Conservation (phyloP, 2,329 filamentous ascomycete genomes). For the Talaromyces sp. region DNA sequence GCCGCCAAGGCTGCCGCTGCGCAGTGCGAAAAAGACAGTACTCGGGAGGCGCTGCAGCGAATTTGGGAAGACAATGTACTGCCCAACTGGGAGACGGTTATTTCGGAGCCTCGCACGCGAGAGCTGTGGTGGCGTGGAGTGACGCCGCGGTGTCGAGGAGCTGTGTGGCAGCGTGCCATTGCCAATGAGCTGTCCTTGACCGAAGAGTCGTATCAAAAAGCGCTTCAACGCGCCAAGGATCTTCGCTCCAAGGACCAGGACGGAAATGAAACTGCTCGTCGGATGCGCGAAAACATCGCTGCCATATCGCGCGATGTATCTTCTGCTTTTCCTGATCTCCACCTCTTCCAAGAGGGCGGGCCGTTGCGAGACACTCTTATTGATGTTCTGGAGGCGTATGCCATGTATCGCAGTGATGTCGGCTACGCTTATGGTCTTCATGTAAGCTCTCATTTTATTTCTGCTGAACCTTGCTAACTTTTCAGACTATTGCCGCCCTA, state of each 20-base stretch:
- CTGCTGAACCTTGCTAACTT: not conserved
- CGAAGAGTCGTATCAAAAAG: slow-evolving; percentile 51
- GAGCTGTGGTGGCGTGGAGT: slow-evolving; percentile 63
- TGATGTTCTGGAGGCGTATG: slow-evolving; percentile 57
- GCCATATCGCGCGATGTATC: slow-evolving; percentile 50
- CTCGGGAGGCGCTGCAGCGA: slow-evolving; percentile 48
- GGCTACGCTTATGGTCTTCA: slow-evolving; percentile 56
- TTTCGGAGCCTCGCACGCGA: slow-evolving; percentile 49
- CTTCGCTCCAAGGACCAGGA: slow-evolving; percentile 40
- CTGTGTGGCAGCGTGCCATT: slow-evolving; percentile 55
- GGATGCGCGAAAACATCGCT: slow-evolving; percentile 47
- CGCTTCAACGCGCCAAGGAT: slow-evolving; percentile 49
- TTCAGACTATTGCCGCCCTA: slow-evolving; percentile 49
- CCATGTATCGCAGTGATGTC: slow-evolving; percentile 58
- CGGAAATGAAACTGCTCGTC: slow-evolving; percentile 36
- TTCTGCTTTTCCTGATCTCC: slow-evolving; percentile 52
- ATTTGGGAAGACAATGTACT: slow-evolving; percentile 59
- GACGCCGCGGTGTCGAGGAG: slow-evolving; percentile 49
- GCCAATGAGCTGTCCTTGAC: slow-evolving; percentile 56
- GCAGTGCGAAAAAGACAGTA: slow-evolving; percentile 46
- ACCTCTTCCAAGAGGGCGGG: slow-evolving; percentile 50
- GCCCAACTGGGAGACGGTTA: slow-evolving; percentile 53
- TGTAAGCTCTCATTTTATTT: slow-evolving; percentile 25
- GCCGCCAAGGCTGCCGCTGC: slow-evolving; percentile 42
- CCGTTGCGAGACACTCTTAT: slow-evolving; percentile 51